Evolutionary conservation across 768 basidiomycete genomes (phyloP).

Genomic region (Naganishia friedmannii): DNA sequence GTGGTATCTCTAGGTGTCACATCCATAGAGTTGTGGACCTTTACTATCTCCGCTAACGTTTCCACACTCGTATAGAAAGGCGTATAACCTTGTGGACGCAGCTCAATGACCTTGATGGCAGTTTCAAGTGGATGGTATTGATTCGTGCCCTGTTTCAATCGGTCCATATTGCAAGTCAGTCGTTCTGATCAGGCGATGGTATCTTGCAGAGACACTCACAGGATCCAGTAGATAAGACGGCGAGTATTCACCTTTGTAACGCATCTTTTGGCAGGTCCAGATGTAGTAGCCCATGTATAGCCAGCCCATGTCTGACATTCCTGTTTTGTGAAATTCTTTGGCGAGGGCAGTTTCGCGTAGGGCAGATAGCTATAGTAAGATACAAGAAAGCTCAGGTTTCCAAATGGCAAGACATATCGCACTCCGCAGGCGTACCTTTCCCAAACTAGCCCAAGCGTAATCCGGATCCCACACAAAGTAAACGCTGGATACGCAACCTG

Average conservation of each 20-base stretch:
- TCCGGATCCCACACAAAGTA: slow-evolving; percentile 82
- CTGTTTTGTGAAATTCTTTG: slow-evolving; percentile 70
- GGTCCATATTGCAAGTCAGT: not conserved
- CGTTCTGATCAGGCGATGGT: not conserved
- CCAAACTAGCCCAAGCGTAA: slow-evolving; percentile 51
- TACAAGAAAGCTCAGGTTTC: not conserved
- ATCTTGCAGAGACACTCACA: slow-evolving; percentile 54
- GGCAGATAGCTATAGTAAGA: slow-evolving; percentile 66
- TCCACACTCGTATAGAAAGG: slow-evolving; percentile 60
- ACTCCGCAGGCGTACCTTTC: slow-evolving; percentile 38
- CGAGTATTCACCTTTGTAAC: slow-evolving; percentile 87
- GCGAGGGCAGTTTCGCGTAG: slow-evolving; percentile 74
- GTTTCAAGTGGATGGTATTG: slow-evolving; percentile 68
- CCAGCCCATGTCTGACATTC: slow-evolving; percentile 62
- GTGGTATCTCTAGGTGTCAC: slow-evolving; percentile 29
- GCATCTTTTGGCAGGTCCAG: slow-evolving; percentile 88
- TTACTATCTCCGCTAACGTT: not conserved
- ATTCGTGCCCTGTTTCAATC: slow-evolving; percentile 64
- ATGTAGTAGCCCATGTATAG: slow-evolving; percentile 96
- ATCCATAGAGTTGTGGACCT: not conserved
- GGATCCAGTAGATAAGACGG: slow-evolving; percentile 88
- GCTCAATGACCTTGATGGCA: slow-evolving; percentile 65
- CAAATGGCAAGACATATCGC: not conserved
- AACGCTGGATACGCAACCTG: slow-evolving; percentile 71
- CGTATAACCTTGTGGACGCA: slow-evolving; percentile 52